Evolutionary conservation across 768 basidiomycete species (phyloP).

Genomic region (Kwoniella heveanensis): DNA sequence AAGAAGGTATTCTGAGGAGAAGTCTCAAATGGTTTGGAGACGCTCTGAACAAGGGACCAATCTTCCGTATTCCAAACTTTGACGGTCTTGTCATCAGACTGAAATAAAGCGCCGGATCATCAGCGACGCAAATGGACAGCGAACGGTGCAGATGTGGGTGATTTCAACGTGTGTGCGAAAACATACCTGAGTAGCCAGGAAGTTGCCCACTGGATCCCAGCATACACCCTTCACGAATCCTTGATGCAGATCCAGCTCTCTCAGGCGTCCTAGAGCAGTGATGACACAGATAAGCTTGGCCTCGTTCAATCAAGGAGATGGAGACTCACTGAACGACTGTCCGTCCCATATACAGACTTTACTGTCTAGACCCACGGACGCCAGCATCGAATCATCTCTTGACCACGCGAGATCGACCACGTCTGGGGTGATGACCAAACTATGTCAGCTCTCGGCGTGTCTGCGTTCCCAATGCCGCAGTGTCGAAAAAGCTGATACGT

Average conservation of each 20-base stretch:
- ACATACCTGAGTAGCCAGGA: constrained; percentile 75
- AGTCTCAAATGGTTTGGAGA: constrained; percentile 86
- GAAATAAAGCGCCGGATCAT: background rate
- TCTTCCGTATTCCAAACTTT: constrained; percentile 95
- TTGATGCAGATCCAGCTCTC: constrained; percentile 82
- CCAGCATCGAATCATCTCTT: constrained; percentile 85
- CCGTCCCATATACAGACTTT: constrained; percentile 93
- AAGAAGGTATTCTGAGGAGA: constrained; percentile 96
- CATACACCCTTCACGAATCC: constrained; percentile 98
- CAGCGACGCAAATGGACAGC: no score
- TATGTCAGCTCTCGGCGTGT: background rate
- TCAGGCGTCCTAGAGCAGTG: constrained; percentile 67
- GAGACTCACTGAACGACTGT: constrained; percentile 73
- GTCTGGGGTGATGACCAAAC: constrained; percentile 61
- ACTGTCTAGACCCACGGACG: constrained; percentile 90
- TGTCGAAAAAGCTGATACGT: constrained; percentile 40
- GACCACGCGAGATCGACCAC: constrained; percentile 96
- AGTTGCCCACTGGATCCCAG: constrained; percentile 98
- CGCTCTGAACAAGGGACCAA: constrained; percentile 81
- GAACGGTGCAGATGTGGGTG: background rate
- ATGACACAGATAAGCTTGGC: constrained; percentile 1
- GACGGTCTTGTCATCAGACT: constrained; percentile 93
- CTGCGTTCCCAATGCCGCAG: no score
- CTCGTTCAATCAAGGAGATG: background rate
- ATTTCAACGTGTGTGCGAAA: background rate